These are phyloP conservation scores for Apiotrichum montevideense DNA, from an alignment of 1,284 basidiomycete species.

Conservation along the genomic window DNA sequence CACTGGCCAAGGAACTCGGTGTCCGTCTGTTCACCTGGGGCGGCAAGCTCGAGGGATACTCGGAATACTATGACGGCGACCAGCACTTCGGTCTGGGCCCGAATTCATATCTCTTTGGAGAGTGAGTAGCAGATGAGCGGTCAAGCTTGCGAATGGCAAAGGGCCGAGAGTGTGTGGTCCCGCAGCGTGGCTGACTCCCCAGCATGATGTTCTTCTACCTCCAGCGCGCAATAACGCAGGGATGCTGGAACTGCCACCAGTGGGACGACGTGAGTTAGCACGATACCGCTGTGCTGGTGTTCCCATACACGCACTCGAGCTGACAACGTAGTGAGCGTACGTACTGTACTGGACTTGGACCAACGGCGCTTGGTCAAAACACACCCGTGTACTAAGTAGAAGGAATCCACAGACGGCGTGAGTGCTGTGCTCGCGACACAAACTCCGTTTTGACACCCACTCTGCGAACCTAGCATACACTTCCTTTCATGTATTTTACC, in stretches of 20 bases:
- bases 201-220: conserved; percentile 29
- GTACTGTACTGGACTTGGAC: too few relatives aligned
- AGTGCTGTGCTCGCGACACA: too few relatives aligned
- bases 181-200: neutral
- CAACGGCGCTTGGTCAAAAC: too few relatives aligned
- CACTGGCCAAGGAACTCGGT: conserved; percentile 16
- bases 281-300: too few relatives aligned
- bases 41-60: conserved; percentile 10
- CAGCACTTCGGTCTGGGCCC: conserved; percentile 24
- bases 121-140: conserved; percentile 12
- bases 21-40: conserved; percentile 17
- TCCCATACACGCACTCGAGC: too few relatives aligned
- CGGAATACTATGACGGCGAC: conserved; percentile 21
- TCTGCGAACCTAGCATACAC: too few relatives aligned
- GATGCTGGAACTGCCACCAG: conserved; percentile 21
- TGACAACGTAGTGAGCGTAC: too few relatives aligned
- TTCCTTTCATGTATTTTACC: too few relatives aligned
- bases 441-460: too few relatives aligned
- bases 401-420: too few relatives aligned
- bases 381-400: too few relatives aligned
- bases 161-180: neutral
- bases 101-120: conserved; percentile 24
- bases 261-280: conserved; percentile 3
- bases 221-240: conserved; percentile 13
- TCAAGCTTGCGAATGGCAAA: neutral